phyloP scores from a whole-genome alignment of 108 stramenopile species.

The Schizochytrium sp. region DNA sequence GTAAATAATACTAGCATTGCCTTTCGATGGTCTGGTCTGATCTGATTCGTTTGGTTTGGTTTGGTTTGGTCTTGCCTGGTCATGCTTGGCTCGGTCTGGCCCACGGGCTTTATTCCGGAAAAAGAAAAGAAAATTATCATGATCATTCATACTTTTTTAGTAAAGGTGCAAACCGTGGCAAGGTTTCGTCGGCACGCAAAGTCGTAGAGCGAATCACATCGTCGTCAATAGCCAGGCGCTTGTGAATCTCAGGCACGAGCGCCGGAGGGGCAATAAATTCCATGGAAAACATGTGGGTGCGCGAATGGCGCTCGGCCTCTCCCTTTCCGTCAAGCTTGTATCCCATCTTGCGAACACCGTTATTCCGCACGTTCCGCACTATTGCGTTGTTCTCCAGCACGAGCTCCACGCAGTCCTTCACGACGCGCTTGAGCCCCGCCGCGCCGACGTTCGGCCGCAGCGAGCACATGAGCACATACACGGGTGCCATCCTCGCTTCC shows the following conservation, averaged over 20 bases:
- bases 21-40: too few species aligned
- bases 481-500: neutral
- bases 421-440: neutral
- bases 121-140: too few species aligned
- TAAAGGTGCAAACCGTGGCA: neutral
- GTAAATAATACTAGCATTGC: neutral
- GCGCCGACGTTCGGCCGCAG: neutral
- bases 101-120: too few species aligned
- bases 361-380: neutral
- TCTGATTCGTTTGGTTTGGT: too few species aligned
- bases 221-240: neutral
- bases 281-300: neutral
- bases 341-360: neutral
- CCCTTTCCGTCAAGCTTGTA: neutral
- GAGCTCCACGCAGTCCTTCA: neutral
- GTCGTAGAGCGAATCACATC: neutral
- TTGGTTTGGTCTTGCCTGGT: too few species aligned
- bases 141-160: too few species aligned
- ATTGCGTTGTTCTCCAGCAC: neutral
- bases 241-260: neutral
- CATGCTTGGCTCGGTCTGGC: too few species aligned
- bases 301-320: neutral
- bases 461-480: conserved; percentile 17
- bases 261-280: neutral
- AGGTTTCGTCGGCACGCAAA: neutral